Base-by-base conservation (phyloP, 2,329 filamentous ascomycete species). In the Penicillium sp. region DNA sequence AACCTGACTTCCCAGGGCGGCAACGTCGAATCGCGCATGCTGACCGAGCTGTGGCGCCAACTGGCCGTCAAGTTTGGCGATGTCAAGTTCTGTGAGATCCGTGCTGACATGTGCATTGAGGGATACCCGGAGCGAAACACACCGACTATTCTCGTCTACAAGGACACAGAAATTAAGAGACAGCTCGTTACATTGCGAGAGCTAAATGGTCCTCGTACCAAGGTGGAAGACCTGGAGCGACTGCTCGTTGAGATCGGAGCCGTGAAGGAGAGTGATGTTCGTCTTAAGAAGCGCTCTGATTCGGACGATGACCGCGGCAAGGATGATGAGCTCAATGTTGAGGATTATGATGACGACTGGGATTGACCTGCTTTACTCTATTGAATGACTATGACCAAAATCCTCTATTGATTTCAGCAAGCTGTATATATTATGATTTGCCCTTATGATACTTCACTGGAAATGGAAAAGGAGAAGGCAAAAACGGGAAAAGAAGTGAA, bases 1-100 rank as follows among this genome's bases (percentile, higher is more conserved):
- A 89, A 97, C 69, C 83, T 98, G 55, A 94, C 90, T 7, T 92
- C 91, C 0, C 81, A 88, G 62, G 90, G 91, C 54, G 91, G 87
- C 56, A 97, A 97, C 72, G 85, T 90, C 37, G 93, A 98, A 79
- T 96, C 93, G 3, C 86, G 91, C 62, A 83, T 97, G 3, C 80
- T 98, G 70, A 88, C 89, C 0, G 91, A 96, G 73, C 83, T 97
- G 22, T 99, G 94, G 93, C 85, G 89, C 38, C 88, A 93, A 72
- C 85, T 95, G 44, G 94, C 95, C 0, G 81, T 79, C 62, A 92
- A 94, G 72, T 99, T 93, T 73, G 92, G 93, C 22, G 94, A 99
- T 67, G 83, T 99, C 77, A 99, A 99, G 80, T 99, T 99, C 79
- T 98, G 94, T 77, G 92, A 98, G 80, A 98, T 99, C 69, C 87